phyloP scores from a whole-genome alignment of 768 basidiomycete genomes.

The Porpolomopsis calyptriformis region DNA sequence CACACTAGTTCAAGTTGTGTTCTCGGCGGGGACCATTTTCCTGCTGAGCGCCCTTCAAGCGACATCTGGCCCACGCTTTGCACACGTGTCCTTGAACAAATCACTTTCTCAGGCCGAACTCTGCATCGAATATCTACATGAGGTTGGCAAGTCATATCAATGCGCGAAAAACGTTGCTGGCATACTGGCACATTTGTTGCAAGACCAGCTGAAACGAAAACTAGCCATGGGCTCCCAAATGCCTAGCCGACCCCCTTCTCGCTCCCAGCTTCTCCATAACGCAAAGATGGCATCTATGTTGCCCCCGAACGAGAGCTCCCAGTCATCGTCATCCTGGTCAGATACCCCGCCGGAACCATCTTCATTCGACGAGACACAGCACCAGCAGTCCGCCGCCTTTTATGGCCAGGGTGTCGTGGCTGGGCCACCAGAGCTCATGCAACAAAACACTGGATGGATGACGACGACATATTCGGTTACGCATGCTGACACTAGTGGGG shows the following conservation, averaged over 20 bases:
- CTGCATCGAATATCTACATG: conserved; percentile 40
- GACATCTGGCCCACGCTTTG: conserved; percentile 35
- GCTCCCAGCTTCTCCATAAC: conserved; percentile 1
- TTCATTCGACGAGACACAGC: no score
- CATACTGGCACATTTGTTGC: conserved; percentile 34
- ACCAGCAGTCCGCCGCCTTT: no score
- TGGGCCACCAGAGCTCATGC: not conserved
- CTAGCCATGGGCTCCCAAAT: conserved; percentile 15
- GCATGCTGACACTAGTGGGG: not conserved
- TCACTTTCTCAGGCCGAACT: conserved; percentile 34
- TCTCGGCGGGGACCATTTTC: conserved; percentile 50
- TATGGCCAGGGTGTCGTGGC: not conserved
- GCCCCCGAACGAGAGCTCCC: not conserved
- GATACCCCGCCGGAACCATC: not conserved
- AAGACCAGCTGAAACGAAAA: conserved; percentile 32
- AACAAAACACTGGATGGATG: not conserved
- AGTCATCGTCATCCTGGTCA: not conserved
- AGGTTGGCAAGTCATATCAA: conserved; percentile 45
- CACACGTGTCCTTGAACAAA: conserved; percentile 34
- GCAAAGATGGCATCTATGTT: not conserved
- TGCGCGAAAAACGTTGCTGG: conserved; percentile 40
- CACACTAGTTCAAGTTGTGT: conserved; percentile 44
- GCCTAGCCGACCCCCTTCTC: conserved; percentile 2
- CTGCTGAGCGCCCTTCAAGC: conserved; percentile 46
- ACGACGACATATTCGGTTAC: conserved; percentile 3